phyloP scores from a whole-genome alignment of 2,329 filamentous ascomycete species.

The Cladosporium halotolerans region DNA sequence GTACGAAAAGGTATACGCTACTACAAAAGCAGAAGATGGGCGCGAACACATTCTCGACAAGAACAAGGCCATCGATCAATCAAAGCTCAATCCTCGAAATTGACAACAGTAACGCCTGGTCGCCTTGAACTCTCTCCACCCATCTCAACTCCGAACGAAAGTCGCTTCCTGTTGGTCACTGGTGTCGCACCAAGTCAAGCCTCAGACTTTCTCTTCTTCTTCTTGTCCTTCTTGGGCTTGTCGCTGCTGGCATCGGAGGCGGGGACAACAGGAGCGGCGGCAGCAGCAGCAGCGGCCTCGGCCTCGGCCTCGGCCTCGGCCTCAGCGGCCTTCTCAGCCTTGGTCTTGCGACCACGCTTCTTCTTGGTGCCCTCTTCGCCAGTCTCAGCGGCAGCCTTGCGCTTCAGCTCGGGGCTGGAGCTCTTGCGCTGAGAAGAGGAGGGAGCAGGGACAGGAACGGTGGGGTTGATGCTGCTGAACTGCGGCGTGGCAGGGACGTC shows the following conservation, averaged over 20 bases:
- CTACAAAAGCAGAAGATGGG: not conserved
- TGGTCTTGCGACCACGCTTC: slow-evolving; percentile 28
- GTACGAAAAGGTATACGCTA: not conserved
- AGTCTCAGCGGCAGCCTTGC: slow-evolving; percentile 21
- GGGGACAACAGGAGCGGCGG: slow-evolving; percentile 10
- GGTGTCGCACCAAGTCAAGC: slow-evolving; percentile 9
- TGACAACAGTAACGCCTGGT: not conserved
- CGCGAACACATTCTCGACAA: too few relatives aligned
- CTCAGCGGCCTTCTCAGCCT: slow-evolving; percentile 23
- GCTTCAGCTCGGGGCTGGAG: slow-evolving; percentile 23
- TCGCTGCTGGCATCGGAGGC: slow-evolving; percentile 5
- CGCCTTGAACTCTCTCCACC: not conserved
- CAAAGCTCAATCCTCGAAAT: not conserved
- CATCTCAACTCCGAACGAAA: not conserved
- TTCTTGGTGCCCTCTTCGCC: slow-evolving; percentile 24
- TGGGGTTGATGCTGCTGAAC: slow-evolving; percentile 21
- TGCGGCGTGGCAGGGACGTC: slow-evolving; percentile 15
- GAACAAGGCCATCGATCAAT: not conserved
- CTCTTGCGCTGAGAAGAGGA: slow-evolving; percentile 17
- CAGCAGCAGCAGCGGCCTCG: slow-evolving; percentile 12
- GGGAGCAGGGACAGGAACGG: slow-evolving; percentile 12
- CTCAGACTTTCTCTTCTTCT: slow-evolving; percentile 30
- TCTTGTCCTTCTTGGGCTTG: slow-evolving; percentile 24
- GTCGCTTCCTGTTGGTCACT: not conserved
- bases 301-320: slow-evolving; percentile 15